Percentiles rank a stretch among this genome's conserved stretches.
These are phyloP conservation scores for Mucor racemosus DNA, from an alignment of 371 early-diverging fungal species.

Conservation along the genomic window DNA sequence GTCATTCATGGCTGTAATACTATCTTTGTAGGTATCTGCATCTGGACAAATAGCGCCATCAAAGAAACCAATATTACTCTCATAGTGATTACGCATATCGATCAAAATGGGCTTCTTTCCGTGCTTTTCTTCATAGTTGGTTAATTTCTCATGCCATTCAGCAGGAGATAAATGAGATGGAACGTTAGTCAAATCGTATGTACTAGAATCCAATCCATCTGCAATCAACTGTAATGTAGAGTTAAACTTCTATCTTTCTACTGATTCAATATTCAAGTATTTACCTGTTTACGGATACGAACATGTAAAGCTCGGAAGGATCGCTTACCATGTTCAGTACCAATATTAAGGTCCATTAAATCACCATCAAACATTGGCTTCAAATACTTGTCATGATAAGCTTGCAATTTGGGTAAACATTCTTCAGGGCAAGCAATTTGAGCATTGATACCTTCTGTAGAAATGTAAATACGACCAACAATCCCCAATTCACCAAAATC, in stretches of 20 bases:
- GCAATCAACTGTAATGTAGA: slow-evolving; percentile 58
- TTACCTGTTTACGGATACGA: slow-evolving; percentile 69
- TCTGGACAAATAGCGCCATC: slow-evolving; percentile 76
- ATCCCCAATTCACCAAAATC: slow-evolving; percentile 59
- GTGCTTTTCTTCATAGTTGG: slow-evolving; percentile 38
- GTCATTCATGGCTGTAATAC: slow-evolving; percentile 53
- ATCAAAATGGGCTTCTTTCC: slow-evolving; percentile 63
- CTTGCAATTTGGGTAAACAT: slow-evolving; percentile 49
- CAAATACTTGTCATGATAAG: slow-evolving; percentile 30
- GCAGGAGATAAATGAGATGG: slow-evolving; percentile 74
- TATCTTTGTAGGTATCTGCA: slow-evolving; percentile 77
- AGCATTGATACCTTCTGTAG: slow-evolving; percentile 83
- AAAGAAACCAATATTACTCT: slow-evolving; percentile 78
- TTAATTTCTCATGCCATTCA: slow-evolving; percentile 65
- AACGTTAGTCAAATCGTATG: slow-evolving; percentile 64
- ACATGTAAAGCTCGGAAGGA: slow-evolving; percentile 78
- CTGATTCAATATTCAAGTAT: neutral
- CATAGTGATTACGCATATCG: slow-evolving; percentile 87
- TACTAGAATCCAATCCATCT: slow-evolving; percentile 57
- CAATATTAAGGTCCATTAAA: slow-evolving; percentile 68
- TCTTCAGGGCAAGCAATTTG: slow-evolving; percentile 76
- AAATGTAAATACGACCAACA: slow-evolving; percentile 79
- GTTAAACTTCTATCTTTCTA: neutral
- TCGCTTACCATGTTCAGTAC: slow-evolving; percentile 66
- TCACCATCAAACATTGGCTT: slow-evolving; percentile 43